A percentile compares a stretch with the other conserved stretches of the same genome.
Conservation (phyloP, 148 eudicot species). For the Silene conica region DNA sequence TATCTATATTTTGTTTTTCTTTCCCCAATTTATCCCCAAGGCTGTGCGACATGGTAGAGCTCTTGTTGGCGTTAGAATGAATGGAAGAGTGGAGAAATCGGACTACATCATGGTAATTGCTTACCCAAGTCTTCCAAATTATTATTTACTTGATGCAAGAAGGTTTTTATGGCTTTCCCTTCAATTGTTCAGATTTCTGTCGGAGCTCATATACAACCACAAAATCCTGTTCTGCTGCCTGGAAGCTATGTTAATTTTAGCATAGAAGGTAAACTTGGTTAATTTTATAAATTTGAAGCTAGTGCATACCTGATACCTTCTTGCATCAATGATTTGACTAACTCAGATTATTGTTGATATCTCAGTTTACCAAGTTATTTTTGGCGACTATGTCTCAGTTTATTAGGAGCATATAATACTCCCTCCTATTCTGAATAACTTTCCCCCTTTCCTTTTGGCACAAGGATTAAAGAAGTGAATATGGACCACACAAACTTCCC, state of each 20-base stretch:
- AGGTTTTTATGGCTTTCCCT: background rate
- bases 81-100: slow-evolving; percentile 46
- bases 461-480: too few species aligned
- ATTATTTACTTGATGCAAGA: background rate
- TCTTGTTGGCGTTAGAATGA: slow-evolving; percentile 51
- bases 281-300: background rate
- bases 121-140: background rate
- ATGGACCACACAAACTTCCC: too few species aligned
- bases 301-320: background rate
- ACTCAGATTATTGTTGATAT: background rate
- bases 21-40: slow-evolving; percentile 29
- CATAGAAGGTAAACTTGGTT: slow-evolving; percentile 46
- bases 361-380: background rate
- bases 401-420: too few species aligned
- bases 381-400: too few species aligned
- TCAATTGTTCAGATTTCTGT: slow-evolving; percentile 45
- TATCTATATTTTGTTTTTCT: background rate
- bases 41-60: slow-evolving; percentile 66
- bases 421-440: too few species aligned
- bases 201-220: slow-evolving; percentile 73
- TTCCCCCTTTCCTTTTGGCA: too few species aligned
- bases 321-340: background rate
- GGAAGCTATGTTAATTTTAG: slow-evolving; percentile 59
- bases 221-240: slow-evolving; percentile 50
- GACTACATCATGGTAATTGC: slow-evolving; percentile 61